phyloP scores from a whole-genome alignment of 2,329 filamentous ascomycete species.

The Chrysosporium keratinophilum region DNA sequence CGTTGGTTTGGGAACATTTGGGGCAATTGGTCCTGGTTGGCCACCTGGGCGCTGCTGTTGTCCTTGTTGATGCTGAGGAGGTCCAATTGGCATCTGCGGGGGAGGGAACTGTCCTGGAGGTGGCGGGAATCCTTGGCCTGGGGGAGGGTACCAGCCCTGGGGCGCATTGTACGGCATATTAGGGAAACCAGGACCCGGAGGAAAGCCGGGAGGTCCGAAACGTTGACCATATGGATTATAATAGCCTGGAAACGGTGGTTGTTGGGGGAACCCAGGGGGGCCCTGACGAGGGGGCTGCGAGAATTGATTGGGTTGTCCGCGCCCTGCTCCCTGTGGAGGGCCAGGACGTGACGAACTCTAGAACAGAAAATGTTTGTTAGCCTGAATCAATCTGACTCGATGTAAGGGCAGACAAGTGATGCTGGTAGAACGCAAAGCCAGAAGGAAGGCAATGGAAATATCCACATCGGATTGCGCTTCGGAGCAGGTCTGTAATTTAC shows the following conservation, averaged over 20 bases:
- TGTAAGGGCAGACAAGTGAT: not conserved
- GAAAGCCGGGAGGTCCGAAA: slow-evolving; percentile 42
- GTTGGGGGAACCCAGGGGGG: slow-evolving; percentile 33
- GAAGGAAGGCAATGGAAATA: slow-evolving; percentile 99
- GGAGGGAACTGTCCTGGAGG: slow-evolving; percentile 56
- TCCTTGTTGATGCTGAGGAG: slow-evolving; percentile 37
- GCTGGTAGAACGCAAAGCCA: slow-evolving; percentile 43
- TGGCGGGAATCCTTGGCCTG: slow-evolving; percentile 63
- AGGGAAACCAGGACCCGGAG: slow-evolving; percentile 52
- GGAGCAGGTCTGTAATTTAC: slow-evolving; percentile 72
- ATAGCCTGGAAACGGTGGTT: slow-evolving; percentile 35
- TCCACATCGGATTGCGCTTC: slow-evolving; percentile 96
- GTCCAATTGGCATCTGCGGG: slow-evolving; percentile 48
- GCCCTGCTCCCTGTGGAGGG: slow-evolving; percentile 31
- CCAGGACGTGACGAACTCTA: slow-evolving; percentile 38
- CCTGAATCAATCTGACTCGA: not conserved
- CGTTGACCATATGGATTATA: slow-evolving; percentile 39
- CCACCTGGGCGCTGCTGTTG: slow-evolving; percentile 24
- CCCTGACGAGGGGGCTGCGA: slow-evolving; percentile 32
- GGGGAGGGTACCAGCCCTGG: slow-evolving; percentile 64
- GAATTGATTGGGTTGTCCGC: slow-evolving; percentile 34
- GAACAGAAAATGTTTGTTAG: slow-evolving; percentile 19
- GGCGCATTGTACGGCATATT: slow-evolving; percentile 70
- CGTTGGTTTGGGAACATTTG: slow-evolving; percentile 27
- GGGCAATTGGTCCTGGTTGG: slow-evolving; percentile 19